A percentile compares a stretch with the other conserved stretches of the same genome.
Evolutionary conservation across 495 filamentous ascomycete species (phyloP).

Genomic region (Neurospora tetraspora): DNA sequence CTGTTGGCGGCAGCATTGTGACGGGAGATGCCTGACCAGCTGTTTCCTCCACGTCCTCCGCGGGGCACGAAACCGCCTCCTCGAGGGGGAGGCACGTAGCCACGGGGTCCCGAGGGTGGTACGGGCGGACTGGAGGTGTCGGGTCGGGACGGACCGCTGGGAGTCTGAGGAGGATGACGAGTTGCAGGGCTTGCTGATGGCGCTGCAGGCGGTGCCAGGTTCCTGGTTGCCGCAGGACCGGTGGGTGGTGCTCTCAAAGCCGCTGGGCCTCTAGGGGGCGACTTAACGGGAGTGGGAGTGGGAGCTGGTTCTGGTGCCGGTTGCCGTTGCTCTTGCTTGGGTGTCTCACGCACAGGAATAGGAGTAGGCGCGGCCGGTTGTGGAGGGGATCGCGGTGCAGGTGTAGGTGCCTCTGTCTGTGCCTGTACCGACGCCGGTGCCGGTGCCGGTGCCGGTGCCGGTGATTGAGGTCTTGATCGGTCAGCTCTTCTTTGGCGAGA

Average conservation of each 20-base stretch:
- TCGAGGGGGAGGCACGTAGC: slow-evolving; percentile 30
- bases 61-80: slow-evolving; percentile 25
- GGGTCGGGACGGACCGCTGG: slow-evolving; percentile 21
- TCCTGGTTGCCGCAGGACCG: slow-evolving; percentile 33
- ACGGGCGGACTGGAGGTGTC: slow-evolving; percentile 28
- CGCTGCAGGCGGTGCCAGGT: slow-evolving; percentile 21
- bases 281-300: slow-evolving; percentile 16
- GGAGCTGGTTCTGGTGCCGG: slow-evolving; percentile 15
- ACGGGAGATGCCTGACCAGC: slow-evolving; percentile 25
- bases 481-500: slow-evolving; percentile 31
- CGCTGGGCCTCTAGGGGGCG: slow-evolving; percentile 38
- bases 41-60: slow-evolving; percentile 24
- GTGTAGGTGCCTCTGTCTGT: slow-evolving; percentile 9
- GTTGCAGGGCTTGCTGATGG: slow-evolving; percentile 21
- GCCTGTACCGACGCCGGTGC: background rate
- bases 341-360: slow-evolving; percentile 14
- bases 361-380: slow-evolving; percentile 13
- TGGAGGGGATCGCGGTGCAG: slow-evolving; percentile 9
- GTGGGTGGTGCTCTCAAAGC: slow-evolving; percentile 37
- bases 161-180: slow-evolving; percentile 20
- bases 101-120: slow-evolving; percentile 37
- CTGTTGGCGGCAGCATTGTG: slow-evolving; percentile 11
- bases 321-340: slow-evolving; percentile 12
- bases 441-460: slow-evolving; percentile 19
- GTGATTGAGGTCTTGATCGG: slow-evolving; percentile 31